Conservation (phyloP, 768 basidiomycete genomes). For the Lactifluus rugatus region DNA sequence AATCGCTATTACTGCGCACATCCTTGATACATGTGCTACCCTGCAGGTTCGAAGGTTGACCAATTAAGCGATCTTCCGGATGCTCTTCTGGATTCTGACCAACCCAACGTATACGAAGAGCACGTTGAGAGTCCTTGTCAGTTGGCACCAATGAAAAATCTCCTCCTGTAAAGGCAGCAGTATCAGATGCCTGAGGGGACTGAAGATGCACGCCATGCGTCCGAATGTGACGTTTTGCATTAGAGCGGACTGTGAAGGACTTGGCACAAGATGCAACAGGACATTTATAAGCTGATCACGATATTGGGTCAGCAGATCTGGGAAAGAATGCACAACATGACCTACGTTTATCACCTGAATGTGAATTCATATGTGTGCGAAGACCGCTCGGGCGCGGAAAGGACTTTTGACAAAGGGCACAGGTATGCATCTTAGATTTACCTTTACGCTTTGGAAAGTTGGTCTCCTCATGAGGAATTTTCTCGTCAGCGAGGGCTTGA, state of each 20-base stretch:
- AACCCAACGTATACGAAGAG: slow-evolving; percentile 17
- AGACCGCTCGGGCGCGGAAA: slow-evolving; percentile 37
- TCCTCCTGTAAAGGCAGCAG: not conserved
- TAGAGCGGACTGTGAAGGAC: slow-evolving; percentile 68
- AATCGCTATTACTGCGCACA: not conserved
- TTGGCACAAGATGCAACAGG: slow-evolving; percentile 50
- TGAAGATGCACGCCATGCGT: slow-evolving; percentile 52
- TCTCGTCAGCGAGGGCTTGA: not conserved
- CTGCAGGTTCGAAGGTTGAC: not conserved
- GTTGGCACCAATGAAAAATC: not conserved
- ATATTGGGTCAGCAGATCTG: not conserved
- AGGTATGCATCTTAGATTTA: slow-evolving; percentile 34
- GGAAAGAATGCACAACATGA: not conserved
- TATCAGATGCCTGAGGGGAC: slow-evolving; percentile 14
- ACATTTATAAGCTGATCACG: slow-evolving; percentile 36
- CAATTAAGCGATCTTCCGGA: not conserved
- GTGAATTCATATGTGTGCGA: slow-evolving; percentile 36
- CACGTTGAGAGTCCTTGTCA: slow-evolving; percentile 12
- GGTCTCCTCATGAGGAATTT: not conserved
- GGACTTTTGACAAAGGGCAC: slow-evolving; percentile 28
- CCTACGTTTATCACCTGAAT: slow-evolving; percentile 36
- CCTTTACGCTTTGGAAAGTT: slow-evolving; percentile 18
- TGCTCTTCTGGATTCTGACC: slow-evolving; percentile 5
- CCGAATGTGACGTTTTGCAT: slow-evolving; percentile 68
- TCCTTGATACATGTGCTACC: not conserved